Conservation (phyloP, 768 basidiomycete species). For the Pisolithus albus region DNA sequence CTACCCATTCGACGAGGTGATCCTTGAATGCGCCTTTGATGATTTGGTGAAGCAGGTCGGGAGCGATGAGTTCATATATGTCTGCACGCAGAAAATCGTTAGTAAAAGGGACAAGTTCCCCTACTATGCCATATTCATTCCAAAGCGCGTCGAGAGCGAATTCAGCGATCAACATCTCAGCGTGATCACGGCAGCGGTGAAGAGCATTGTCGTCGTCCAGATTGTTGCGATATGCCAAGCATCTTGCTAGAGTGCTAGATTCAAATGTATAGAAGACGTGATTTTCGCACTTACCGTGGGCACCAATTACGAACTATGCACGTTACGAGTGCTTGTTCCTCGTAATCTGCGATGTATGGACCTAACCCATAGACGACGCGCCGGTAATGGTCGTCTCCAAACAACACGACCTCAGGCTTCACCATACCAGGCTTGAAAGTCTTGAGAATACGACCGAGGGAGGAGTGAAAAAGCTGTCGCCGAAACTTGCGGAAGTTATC, state of each 20-base stretch:
- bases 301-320: constrained; percentile 16
- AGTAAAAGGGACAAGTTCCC: constrained; percentile 27
- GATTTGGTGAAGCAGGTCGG: constrained; percentile 27
- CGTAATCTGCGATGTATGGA: constrained; percentile 15
- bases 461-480: constrained; percentile 17
- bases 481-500: constrained; percentile 11
- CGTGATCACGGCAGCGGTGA: too few relatives aligned
- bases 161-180: too few relatives aligned
- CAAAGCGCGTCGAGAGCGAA: constrained; percentile 11
- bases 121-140: constrained; percentile 30
- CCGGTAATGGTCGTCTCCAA: constrained; percentile 15
- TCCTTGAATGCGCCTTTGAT: constrained; percentile 32
- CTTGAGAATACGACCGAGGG: constrained; percentile 8
- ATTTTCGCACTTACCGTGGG: not conserved
- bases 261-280: too few relatives aligned
- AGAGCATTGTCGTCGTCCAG: too few relatives aligned
- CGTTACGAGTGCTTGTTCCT: constrained; percentile 12
- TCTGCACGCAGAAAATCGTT: constrained; percentile 25
- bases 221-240: too few relatives aligned
- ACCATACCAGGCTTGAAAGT: constrained; percentile 10
- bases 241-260: too few relatives aligned
- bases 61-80: constrained; percentile 24
- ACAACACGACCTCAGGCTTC: constrained; percentile 8
- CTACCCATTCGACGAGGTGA: constrained; percentile 29
- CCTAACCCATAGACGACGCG: constrained; percentile 15